Evolutionary conservation across 306 rosid species (phyloP).

Genomic region (Ormosia emarginata): DNA sequence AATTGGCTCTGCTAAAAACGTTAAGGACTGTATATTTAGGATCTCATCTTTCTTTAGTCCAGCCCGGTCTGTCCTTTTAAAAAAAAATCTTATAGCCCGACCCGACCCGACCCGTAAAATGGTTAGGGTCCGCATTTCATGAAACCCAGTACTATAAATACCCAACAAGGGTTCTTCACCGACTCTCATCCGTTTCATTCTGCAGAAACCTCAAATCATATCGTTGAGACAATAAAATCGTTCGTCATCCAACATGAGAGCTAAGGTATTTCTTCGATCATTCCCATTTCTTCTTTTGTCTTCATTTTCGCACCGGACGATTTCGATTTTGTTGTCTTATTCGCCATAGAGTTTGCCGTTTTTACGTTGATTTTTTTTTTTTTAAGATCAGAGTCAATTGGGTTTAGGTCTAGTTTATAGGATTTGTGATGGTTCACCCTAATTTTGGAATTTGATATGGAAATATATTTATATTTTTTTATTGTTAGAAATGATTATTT

Average conservation of each 20-base stretch:
- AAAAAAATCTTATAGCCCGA: too few relatives aligned
- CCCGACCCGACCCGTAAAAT: neutral
- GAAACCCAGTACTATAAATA: conserved; percentile 10
- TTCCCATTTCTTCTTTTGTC: neutral
- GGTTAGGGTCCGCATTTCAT: conserved; percentile 28
- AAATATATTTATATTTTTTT: too few relatives aligned
- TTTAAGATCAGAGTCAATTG: neutral
- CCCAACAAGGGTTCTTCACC: neutral
- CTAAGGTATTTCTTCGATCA: conserved; percentile 26
- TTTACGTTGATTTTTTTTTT: neutral
- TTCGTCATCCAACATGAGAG: conserved; percentile 37
- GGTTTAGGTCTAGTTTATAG: neutral
- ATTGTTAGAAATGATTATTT: neutral
- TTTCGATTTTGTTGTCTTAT: too few relatives aligned
- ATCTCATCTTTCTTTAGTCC: too few relatives aligned
- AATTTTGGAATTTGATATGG: neutral
- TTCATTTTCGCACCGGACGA: neutral
- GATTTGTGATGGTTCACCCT: neutral
- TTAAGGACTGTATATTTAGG: too few relatives aligned
- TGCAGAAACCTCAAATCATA: neutral
- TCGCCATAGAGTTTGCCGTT: neutral
- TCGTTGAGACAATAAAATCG: neutral
- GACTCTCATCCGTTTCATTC: neutral
- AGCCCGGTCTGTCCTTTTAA: too few relatives aligned
- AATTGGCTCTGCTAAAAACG: too few relatives aligned